Percentiles rank a stretch among this genome's conserved stretches.
phyloP scores from a whole-genome alignment of 2,329 filamentous ascomycete species.

The Periconia digitata region DNA sequence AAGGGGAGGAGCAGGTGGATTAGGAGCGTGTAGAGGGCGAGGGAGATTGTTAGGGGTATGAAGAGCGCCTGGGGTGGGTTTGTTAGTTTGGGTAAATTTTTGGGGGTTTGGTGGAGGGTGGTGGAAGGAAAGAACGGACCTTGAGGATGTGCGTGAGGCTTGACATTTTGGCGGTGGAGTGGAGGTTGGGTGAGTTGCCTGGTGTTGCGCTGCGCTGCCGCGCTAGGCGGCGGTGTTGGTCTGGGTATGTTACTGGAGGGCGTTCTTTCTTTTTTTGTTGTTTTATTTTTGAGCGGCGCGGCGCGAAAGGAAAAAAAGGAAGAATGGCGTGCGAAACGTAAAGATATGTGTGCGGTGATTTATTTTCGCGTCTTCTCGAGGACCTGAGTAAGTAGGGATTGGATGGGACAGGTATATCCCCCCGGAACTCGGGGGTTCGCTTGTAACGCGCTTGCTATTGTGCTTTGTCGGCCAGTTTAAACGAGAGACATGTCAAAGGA shows the following conservation, averaged over 20 bases:
- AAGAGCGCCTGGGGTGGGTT: conserved; percentile 44
- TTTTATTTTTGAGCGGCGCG: neutral
- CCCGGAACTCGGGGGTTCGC: neutral
- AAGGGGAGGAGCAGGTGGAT: conserved; percentile 48
- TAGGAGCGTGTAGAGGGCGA: conserved; percentile 46
- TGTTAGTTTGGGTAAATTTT: conserved; percentile 5
- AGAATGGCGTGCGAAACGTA: neutral
- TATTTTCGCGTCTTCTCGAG: neutral
- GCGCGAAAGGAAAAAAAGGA: neutral
- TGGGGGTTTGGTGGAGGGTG: neutral
- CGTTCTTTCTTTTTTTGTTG: neutral
- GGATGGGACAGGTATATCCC: neutral
- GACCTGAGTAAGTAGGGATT: neutral
- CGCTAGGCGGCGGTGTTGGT: too few species aligned
- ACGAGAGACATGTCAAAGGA: neutral
- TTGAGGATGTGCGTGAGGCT: conserved; percentile 38
- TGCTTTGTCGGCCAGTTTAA: neutral
- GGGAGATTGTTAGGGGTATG: conserved; percentile 49
- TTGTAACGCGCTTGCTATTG: neutral
- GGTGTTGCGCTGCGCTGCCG: too few species aligned
- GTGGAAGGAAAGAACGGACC: conserved; percentile 17
- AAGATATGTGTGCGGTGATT: neutral
- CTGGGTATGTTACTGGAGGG: too few species aligned
- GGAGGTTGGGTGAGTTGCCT: neutral
- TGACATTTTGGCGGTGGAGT: conserved; percentile 26